Evolutionary conservation across 2,329 filamentous ascomycete genomes (phyloP).

Genomic region (Colletotrichum salicis): DNA sequence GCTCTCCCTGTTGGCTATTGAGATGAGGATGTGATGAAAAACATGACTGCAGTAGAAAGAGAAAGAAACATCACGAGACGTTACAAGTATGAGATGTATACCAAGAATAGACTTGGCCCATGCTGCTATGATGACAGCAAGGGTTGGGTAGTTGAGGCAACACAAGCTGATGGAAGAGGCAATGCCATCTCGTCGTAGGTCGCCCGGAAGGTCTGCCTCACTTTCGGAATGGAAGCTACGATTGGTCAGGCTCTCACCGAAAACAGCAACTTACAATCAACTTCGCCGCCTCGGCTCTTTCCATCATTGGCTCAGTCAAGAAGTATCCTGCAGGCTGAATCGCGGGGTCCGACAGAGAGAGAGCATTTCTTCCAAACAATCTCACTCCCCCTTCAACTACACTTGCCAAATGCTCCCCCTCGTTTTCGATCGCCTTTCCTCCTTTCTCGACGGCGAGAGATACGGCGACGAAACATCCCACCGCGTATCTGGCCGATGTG

Average conservation of each 20-base stretch:
- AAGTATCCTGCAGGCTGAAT: background rate
- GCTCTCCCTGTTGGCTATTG: too few species aligned
- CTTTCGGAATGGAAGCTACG: background rate
- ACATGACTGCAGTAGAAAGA: too few species aligned
- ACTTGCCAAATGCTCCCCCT: background rate
- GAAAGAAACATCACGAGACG: too few species aligned
- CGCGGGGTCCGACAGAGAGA: background rate
- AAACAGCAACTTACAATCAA: background rate
- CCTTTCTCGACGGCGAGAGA: too few species aligned
- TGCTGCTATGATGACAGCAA: too few species aligned
- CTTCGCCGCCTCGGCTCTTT: background rate
- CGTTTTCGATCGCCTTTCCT: background rate
- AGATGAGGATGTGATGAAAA: too few species aligned
- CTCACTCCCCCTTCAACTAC: too few species aligned
- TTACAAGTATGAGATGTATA: too few species aligned
- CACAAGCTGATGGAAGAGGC: background rate
- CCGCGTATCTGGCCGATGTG: rapidly evolving
- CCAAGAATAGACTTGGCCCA: too few species aligned
- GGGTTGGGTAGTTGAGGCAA: too few species aligned
- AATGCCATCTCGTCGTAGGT: background rate
- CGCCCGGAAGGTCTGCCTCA: background rate
- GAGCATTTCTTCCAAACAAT: too few species aligned
- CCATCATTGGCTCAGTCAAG: background rate
- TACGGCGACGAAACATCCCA: background rate
- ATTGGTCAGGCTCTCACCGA: background rate